phyloP scores from a whole-genome alignment of 805 yeast species.

The Saturnispora dispora region DNA sequence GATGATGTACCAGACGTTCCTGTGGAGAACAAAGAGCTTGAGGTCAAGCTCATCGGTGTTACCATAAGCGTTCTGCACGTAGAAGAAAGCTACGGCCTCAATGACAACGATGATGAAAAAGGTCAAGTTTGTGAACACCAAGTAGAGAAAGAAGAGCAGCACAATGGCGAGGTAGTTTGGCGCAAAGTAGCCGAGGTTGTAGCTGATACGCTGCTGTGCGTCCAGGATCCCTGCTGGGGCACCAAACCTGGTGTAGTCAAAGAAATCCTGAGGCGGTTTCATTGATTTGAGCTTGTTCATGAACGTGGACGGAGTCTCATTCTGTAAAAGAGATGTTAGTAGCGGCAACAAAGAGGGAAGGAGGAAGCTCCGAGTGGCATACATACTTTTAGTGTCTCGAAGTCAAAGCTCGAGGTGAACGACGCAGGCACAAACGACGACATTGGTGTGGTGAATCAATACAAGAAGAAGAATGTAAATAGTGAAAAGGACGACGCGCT shows the following conservation, averaged over 20 bases:
- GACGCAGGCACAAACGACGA: constrained; percentile 30
- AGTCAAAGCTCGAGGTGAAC: constrained; percentile 26
- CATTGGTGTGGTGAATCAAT: constrained; percentile 10
- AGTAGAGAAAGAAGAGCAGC: constrained; percentile 59
- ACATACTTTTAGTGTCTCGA: constrained; percentile 26
- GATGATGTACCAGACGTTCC: constrained; percentile 78
- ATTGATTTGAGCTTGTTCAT: constrained; percentile 58
- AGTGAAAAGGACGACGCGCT: not conserved
- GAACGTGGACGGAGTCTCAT: constrained; percentile 34
- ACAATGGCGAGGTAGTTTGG: constrained; percentile 76
- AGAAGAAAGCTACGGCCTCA: constrained; percentile 32
- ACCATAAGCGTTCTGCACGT: constrained; percentile 30
- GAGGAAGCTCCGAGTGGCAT: not conserved
- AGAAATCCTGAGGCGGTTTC: constrained; percentile 83
- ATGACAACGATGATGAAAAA: constrained; percentile 65
- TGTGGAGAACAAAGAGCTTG: constrained; percentile 52
- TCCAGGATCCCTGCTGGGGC: constrained; percentile 81
- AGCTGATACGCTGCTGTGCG: constrained; percentile 71
- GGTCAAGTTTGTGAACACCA: constrained; percentile 73
- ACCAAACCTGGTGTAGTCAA: constrained; percentile 74
- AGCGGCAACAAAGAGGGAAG: not conserved
- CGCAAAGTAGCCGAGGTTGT: constrained; percentile 75
- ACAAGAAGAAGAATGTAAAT: not conserved
- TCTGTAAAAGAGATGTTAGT: constrained; percentile 12
- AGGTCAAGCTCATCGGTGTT: constrained; percentile 21